Conservation (phyloP, 805 yeast genomes). For the Saturnispora zaruensis region DNA sequence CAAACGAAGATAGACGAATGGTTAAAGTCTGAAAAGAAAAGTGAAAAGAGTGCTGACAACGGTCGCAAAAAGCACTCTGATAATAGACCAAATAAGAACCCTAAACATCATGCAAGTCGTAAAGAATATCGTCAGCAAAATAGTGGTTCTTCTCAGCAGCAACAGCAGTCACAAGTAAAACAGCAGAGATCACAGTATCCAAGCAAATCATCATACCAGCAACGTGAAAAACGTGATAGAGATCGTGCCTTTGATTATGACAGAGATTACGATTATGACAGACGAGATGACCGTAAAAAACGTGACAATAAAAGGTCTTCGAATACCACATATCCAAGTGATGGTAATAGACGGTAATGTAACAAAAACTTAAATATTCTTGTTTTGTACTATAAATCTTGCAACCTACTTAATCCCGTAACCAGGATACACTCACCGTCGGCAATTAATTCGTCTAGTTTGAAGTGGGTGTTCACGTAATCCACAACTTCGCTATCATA, state of each 20-base stretch:
- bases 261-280: conserved; percentile 6
- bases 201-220: neutral
- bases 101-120: neutral
- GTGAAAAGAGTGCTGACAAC: neutral
- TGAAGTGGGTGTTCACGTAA: conserved; percentile 20
- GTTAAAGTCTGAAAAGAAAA: neutral
- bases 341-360: neutral
- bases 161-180: conserved; percentile 3
- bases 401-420: conserved; percentile 34
- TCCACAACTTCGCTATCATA: conserved; percentile 45
- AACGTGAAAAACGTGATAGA: neutral
- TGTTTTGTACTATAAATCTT: conserved; percentile 25
- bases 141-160: neutral
- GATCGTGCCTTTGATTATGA: neutral
- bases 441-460: conserved; percentile 30
- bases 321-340: neutral
- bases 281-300: neutral
- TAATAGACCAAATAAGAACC: neutral
- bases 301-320: neutral
- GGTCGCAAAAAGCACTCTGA: neutral
- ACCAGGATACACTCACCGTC: conserved; percentile 66
- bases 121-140: neutral
- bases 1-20: neutral
- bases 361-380: neutral
- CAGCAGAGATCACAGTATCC: neutral